A percentile compares a stretch with the other conserved stretches of the same genome.
Conservation (phyloP, 225 moss, liverwort and hornwort genomes). For the Physcomitrellopsis africana region DNA sequence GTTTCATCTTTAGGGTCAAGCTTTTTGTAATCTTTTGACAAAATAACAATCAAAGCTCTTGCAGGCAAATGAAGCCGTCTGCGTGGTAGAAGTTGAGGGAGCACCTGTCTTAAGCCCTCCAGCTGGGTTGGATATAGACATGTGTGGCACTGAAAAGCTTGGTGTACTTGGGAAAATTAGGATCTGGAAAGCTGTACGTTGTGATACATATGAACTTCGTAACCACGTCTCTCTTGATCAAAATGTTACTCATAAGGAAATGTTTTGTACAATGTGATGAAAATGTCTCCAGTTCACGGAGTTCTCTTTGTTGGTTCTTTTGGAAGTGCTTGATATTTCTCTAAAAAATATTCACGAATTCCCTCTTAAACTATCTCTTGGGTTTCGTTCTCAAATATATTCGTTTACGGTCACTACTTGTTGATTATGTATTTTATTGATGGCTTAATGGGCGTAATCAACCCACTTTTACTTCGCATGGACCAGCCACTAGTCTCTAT, state of each 20-base stretch:
- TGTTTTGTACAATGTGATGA: conserved; percentile 23
- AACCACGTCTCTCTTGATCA: conserved; percentile 25
- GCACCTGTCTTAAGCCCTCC: conserved; percentile 86
- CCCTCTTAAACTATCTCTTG: conserved; percentile 3
- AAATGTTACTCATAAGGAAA: conserved; percentile 20
- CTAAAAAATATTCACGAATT: background rate
- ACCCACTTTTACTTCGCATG: conserved; percentile 18
- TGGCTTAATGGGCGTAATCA: conserved; percentile 12
- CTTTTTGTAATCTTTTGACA: conserved; percentile 18
- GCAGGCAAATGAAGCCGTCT: conserved; percentile 99
- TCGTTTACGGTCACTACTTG: background rate
- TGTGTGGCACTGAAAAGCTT: conserved; percentile 88
- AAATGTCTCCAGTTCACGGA: conserved; percentile 3
- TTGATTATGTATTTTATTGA: conserved; percentile 4
- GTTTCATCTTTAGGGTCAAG: conserved; percentile 4
- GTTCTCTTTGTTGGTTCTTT: conserved; percentile 4
- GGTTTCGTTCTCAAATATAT: background rate
- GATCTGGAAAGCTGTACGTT: conserved; percentile 91
- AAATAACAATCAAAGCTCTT: conserved; percentile 22
- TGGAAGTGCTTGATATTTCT: background rate
- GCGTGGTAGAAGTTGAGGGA: conserved; percentile 87
- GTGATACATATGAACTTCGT: conserved; percentile 30
- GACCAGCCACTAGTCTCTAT: background rate
- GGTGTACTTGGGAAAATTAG: conserved; percentile 92
- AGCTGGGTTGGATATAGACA: conserved; percentile 60